These are phyloP conservation scores for Teunomyces barrocoloradensis DNA, from an alignment of 805 yeast species.

Conservation along the genomic window DNA sequence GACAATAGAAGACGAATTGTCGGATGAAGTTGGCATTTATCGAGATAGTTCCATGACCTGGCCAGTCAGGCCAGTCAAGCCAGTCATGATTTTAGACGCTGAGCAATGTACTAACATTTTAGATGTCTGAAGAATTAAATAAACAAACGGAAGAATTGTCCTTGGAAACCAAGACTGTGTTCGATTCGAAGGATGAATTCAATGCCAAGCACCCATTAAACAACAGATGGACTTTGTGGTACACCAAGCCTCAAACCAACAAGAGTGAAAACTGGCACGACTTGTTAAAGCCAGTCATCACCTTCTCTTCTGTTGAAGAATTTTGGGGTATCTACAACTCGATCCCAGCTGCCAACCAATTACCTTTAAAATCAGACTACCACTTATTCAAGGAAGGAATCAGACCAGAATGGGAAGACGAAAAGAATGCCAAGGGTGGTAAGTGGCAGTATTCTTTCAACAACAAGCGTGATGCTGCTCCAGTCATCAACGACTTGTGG, in stretches of 20 bases:
- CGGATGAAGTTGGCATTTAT: no score
- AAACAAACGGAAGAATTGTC: slow-evolving; percentile 44
- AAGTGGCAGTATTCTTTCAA: slow-evolving; percentile 76
- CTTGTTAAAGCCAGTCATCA: slow-evolving; percentile 85
- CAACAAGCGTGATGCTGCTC: slow-evolving; percentile 57
- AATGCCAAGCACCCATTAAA: slow-evolving; percentile 85
- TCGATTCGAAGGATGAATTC: slow-evolving; percentile 61
- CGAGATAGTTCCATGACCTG: not conserved
- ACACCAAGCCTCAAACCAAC: slow-evolving; percentile 86
- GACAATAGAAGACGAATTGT: no score
- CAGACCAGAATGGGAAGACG: slow-evolving; percentile 99
- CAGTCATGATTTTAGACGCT: not conserved
- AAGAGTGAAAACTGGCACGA: slow-evolving; percentile 86
- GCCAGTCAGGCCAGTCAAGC: not conserved
- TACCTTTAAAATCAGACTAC: slow-evolving; percentile 91
- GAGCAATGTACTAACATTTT: slow-evolving; percentile 7
- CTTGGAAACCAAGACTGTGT: slow-evolving; percentile 49
- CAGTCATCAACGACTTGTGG: slow-evolving; percentile 87
- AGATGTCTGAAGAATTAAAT: slow-evolving; percentile 46
- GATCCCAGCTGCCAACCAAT: slow-evolving; percentile 85
- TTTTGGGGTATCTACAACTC: slow-evolving; percentile 98
- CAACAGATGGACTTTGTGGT: slow-evolving; percentile 95
- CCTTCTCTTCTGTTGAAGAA: slow-evolving; percentile 93
- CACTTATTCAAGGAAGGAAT: slow-evolving; percentile 92
- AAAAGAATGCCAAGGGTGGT: slow-evolving; percentile 84